phyloP scores from a whole-genome alignment of 2,329 filamentous ascomycete species.

The Ophiosphaerella narmari region DNA sequence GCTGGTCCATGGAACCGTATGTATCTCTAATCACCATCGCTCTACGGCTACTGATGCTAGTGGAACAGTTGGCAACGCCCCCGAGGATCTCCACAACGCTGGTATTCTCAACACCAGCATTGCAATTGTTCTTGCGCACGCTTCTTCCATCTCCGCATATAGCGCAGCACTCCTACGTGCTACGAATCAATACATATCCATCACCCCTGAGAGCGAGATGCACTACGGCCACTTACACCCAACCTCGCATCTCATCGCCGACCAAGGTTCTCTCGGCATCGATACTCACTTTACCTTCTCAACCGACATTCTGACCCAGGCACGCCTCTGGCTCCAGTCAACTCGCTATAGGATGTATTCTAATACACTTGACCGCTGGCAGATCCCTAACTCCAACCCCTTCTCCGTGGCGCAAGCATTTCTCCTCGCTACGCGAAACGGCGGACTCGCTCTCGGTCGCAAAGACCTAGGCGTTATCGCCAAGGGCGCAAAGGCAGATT shows the following conservation, averaged over 20 bases:
- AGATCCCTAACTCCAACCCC: conserved; percentile 54
- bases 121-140: conserved; percentile 60
- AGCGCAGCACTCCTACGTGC: conserved; percentile 42
- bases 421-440: conserved; percentile 58
- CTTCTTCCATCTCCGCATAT: conserved; percentile 43
- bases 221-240: conserved; percentile 62
- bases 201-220: conserved; percentile 64
- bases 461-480: conserved; percentile 57
- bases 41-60: conserved; percentile 8
- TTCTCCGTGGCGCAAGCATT: conserved; percentile 62
- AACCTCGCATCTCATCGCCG: conserved; percentile 50
- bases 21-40: no score
- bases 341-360: conserved; percentile 48
- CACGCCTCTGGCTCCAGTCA: conserved; percentile 59
- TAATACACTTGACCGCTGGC: conserved; percentile 47
- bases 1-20: no score
- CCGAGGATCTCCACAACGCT: conserved; percentile 32
- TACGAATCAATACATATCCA: conserved; percentile 60
- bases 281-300: conserved; percentile 61
- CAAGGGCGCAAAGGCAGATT: conserved; percentile 59
- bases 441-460: conserved; percentile 57
- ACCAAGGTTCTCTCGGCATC: conserved; percentile 59
- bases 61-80: conserved; percentile 13
- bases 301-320: conserved; percentile 52
- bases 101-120: conserved; percentile 49